These are phyloP conservation scores for Artemisia annua DNA, from an alignment of 129 eudicot genomes.

Conservation along the genomic window DNA sequence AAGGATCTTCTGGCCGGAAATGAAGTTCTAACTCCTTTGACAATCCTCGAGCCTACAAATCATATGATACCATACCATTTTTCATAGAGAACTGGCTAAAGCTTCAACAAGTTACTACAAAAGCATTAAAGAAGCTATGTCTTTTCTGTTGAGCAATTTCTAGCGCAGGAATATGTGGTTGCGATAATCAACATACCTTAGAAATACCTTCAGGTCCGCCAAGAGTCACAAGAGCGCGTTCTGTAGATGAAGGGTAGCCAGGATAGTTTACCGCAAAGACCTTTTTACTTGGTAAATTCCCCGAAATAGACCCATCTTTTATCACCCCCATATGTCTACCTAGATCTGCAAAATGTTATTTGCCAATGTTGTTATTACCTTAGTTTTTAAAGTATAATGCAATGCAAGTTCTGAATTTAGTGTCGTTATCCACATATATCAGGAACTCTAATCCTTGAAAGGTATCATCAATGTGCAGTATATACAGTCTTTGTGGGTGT, in stretches of 20 bases:
- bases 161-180: not conserved
- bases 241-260: constrained; percentile 81
- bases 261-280: constrained; percentile 82
- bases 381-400: too few species aligned
- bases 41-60: constrained; percentile 66
- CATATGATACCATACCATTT: not conserved
- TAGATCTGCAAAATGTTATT: too few species aligned
- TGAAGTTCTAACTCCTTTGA: constrained; percentile 69
- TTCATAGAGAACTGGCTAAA: not conserved
- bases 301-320: constrained; percentile 65
- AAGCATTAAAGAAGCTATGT: not conserved
- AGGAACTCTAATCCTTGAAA: too few species aligned
- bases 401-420: too few species aligned
- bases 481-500: too few species aligned
- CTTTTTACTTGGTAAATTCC: constrained; percentile 52
- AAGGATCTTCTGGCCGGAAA: constrained; percentile 98
- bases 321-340: constrained; percentile 58
- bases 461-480: too few species aligned
- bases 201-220: constrained; percentile 73
- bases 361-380: too few species aligned
- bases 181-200: constrained; percentile 48
- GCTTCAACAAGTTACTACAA: not conserved
- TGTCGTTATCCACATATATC: too few species aligned
- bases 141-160: not conserved
- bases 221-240: constrained; percentile 78